phyloP scores from a whole-genome alignment of 148 eudicot genomes.

The Bassia scoparia region DNA sequence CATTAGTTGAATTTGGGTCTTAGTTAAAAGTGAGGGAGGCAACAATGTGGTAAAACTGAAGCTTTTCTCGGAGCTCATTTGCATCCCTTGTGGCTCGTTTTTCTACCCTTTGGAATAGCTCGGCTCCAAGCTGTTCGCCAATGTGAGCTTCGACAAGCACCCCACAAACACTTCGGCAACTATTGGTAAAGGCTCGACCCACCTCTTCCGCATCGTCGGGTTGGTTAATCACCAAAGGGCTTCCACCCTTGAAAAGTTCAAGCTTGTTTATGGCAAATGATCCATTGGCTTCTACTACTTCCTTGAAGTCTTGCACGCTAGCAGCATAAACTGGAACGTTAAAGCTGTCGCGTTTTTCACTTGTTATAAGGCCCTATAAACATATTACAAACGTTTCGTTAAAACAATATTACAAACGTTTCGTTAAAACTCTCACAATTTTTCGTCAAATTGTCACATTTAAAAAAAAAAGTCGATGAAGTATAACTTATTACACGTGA shows the following conservation, averaged over 20 bases:
- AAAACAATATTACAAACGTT: too few relatives aligned
- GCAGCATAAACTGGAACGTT: conserved; percentile 92
- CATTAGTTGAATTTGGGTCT: not conserved
- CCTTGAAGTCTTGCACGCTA: conserved; percentile 74
- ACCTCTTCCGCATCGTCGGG: conserved; percentile 70
- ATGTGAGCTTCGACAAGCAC: conserved; percentile 92
- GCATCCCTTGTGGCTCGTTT: conserved; percentile 60
- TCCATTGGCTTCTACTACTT: conserved; percentile 76
- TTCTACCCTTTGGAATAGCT: conserved; percentile 61
- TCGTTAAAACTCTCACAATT: too few relatives aligned
- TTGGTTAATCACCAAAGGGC: conserved; percentile 75
- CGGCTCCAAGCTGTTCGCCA: conserved; percentile 63
- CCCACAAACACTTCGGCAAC: conserved; percentile 74
- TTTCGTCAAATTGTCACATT: too few relatives aligned
- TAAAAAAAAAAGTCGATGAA: too few relatives aligned
- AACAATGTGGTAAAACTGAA: conserved; percentile 80
- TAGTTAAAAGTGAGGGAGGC: conserved; percentile 65
- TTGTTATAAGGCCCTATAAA: conserved; percentile 60
- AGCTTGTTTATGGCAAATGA: conserved; percentile 66
- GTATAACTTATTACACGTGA: too few relatives aligned
- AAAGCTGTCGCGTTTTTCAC: conserved; percentile 78
- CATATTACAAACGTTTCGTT: too few relatives aligned
- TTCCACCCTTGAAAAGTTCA: conserved; percentile 78
- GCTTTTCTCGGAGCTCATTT: conserved; percentile 59
- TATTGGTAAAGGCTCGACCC: conserved; percentile 71